Evolutionary conservation across 345 rosid genomes (phyloP).

Genomic region (Dimocarpus longan): DNA sequence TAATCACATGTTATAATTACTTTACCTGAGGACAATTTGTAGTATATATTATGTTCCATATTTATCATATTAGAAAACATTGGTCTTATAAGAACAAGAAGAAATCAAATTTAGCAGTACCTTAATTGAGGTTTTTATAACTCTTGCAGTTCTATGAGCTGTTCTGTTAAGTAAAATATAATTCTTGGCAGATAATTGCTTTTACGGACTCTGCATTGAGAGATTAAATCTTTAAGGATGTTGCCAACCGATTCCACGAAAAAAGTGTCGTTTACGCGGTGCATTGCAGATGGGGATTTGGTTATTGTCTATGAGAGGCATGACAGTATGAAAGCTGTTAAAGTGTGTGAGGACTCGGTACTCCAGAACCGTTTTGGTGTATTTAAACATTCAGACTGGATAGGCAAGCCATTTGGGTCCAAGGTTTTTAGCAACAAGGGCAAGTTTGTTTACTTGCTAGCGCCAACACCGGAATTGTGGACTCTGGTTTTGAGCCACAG

Average conservation of each 20-base stretch:
- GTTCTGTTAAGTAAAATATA: slow-evolving; percentile 11
- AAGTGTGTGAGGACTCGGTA: slow-evolving; percentile 54
- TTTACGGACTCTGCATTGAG: not conserved
- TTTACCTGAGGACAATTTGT: not conserved
- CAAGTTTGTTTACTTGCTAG: slow-evolving; percentile 73
- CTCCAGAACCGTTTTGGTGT: slow-evolving; percentile 91
- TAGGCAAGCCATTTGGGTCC: slow-evolving; percentile 91
- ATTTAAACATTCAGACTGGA: slow-evolving; percentile 89
- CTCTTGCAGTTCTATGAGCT: not conserved
- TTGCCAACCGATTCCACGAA: slow-evolving; percentile 51
- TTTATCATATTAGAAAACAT: too few species aligned
- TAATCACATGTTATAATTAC: not conserved
- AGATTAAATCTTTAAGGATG: slow-evolving; percentile 39
- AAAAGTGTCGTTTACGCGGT: slow-evolving; percentile 56
- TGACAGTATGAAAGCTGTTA: slow-evolving; percentile 79
- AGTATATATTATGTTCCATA: too few species aligned
- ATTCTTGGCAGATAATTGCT: slow-evolving; percentile 15
- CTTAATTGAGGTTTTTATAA: not conserved
- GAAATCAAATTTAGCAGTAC: not conserved
- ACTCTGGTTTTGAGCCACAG: slow-evolving; percentile 90
- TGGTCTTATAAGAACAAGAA: not conserved
- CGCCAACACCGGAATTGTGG: slow-evolving; percentile 95
- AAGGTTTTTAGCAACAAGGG: slow-evolving; percentile 90
- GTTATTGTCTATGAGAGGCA: slow-evolving; percentile 84
- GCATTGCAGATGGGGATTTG: slow-evolving; percentile 70